Percentiles rank a stretch among this genome's conserved stretches.
These are phyloP conservation scores for Achlya hypogyna DNA, from an alignment of 352 stramenopile genomes.

Conservation along the genomic window DNA sequence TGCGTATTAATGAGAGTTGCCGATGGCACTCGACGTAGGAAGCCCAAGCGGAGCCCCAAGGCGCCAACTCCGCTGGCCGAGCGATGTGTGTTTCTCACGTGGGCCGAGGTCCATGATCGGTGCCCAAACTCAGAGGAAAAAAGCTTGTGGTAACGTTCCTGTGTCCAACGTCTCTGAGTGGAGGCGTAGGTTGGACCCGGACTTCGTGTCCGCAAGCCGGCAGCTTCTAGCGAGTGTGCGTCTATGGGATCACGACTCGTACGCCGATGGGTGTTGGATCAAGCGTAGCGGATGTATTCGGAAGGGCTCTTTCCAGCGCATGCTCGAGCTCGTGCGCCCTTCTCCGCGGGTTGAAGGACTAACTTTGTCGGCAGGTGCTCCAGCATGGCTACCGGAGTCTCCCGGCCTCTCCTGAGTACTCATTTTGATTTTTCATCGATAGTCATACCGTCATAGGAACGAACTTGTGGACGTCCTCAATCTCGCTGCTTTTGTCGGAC, in stretches of 20 bases:
- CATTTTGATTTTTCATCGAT: too few relatives aligned
- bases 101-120: not conserved
- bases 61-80: not conserved
- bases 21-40: not conserved
- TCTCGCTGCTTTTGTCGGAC: not conserved
- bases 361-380: not conserved
- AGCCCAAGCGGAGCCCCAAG: not conserved
- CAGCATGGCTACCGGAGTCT: not conserved
- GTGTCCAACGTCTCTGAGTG: not conserved
- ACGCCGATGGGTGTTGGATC: slow-evolving; percentile 2
- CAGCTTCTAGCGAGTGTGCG: not conserved
- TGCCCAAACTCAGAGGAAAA: not conserved
- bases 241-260: not conserved
- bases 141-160: not conserved
- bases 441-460: too few relatives aligned
- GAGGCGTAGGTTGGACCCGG: not conserved
- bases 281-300: not conserved
- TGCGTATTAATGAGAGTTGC: not conserved
- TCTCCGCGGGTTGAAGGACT: too few relatives aligned
- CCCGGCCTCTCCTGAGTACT: too few relatives aligned
- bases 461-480: too few relatives aligned
- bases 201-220: not conserved
- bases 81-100: not conserved
- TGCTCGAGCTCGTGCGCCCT: not conserved
- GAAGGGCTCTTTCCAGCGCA: not conserved